Base-by-base conservation (phyloP, 495 filamentous ascomycete species). In the Penicillium turbatum region DNA sequence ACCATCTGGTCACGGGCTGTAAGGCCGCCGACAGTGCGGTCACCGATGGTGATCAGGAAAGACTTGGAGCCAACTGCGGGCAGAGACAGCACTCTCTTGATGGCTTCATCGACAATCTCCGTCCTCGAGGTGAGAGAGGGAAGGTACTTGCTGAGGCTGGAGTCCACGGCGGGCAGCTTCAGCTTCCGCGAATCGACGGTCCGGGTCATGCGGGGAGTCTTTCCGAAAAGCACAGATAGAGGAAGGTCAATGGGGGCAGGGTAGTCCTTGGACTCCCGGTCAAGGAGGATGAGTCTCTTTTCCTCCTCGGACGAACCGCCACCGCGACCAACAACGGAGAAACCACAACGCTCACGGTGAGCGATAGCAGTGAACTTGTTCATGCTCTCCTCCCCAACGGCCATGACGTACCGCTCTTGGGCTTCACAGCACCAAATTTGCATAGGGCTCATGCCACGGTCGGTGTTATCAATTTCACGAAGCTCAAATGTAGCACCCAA, bases 401-500 rank as follows among this genome's bases (percentile, higher is more conserved):
- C 80, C 58, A 97, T 65, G 15, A 97, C 93, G 58, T 97, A 98
- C 63, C 93, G 78, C 70, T 98, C 93, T 61, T 98, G 93, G 2
- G 93, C 95, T 61, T 97, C 92, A 59, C 89, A 92, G 72, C 92
- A 96, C 92, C 92, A 97, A 32, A 97, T 95, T 66, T 97, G 87
- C 62, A 96, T 80, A 19, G 92, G 92, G 66, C 89, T 95, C 88
- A 97, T 92, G 61, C 90, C 85, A 34, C 75, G 80, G 66, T 97
- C 95, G 0, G 89, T 87, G 64, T 79, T 96, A 58, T 96, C 91
- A 17, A 98, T 78, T 63, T 97, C 87, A 48, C 95, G 82, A 1
- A 98, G 82, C 67, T 97, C 93, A 58, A 98, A 96, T 2, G 79
- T 83, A 17, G 89, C 93, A 29, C 93, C 93, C 48, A 88, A 82